Evolutionary conservation across 768 basidiomycete genomes (phyloP).

Genomic region (Russula earlei): DNA sequence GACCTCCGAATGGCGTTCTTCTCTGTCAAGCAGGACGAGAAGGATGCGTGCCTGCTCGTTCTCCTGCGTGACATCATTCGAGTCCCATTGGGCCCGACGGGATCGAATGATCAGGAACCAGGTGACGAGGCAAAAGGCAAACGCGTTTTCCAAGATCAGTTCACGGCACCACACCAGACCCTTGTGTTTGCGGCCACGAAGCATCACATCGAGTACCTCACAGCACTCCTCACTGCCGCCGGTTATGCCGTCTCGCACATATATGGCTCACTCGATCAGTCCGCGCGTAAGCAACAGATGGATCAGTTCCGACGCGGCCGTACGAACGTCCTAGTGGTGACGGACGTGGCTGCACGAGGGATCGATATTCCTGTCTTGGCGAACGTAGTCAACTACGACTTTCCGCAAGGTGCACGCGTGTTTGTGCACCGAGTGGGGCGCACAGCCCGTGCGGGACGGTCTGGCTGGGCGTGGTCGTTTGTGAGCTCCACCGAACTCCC

Average conservation of each 20-base stretch:
- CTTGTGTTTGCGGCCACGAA: constrained; percentile 95
- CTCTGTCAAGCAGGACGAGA: constrained; percentile 83
- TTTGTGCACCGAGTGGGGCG: constrained; percentile 97
- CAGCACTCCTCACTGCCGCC: constrained; percentile 61
- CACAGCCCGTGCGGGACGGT: constrained; percentile 89
- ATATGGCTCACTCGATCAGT: constrained; percentile 91
- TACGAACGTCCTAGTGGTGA: constrained; percentile 86
- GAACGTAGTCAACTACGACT: constrained; percentile 97
- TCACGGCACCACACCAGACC: constrained; percentile 76
- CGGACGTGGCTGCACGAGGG: constrained; percentile 96
- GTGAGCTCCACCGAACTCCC: constrained; percentile 80
- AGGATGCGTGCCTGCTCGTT: constrained; percentile 81
- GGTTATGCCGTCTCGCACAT: constrained; percentile 91
- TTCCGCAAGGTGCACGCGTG: constrained; percentile 85
- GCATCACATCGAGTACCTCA: constrained; percentile 95
- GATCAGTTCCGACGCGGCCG: constrained; percentile 73
- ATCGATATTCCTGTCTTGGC: constrained; percentile 96
- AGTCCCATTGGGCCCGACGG: constrained; percentile 49
- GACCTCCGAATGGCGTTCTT: constrained; percentile 95
- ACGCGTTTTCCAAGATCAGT: constrained; percentile 37
- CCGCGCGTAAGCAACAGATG: constrained; percentile 84
- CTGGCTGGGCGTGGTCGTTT: constrained; percentile 96
- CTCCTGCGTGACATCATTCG: constrained; percentile 83
- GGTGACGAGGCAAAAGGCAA: constrained; percentile 36
- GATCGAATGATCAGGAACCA: constrained; percentile 25